A percentile compares a stretch with the other conserved stretches of the same genome.
phyloP scores from a whole-genome alignment of 768 basidiomycete species.

The Gloeophyllum trabeum region DNA sequence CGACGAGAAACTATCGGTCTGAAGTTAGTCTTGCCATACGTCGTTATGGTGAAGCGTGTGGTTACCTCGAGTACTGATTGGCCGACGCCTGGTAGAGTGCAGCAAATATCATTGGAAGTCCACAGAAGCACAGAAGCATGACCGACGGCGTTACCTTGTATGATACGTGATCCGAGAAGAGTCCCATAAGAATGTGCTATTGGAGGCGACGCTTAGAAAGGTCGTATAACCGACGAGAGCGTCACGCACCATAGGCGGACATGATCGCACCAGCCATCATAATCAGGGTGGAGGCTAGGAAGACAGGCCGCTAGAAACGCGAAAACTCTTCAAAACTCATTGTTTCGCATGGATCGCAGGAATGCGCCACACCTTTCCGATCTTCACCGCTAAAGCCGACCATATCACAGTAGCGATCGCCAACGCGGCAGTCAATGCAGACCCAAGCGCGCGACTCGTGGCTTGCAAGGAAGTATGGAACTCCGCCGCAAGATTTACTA shows the following conservation, averaged over 20 bases:
- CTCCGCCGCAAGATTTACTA: slow-evolving; percentile 5
- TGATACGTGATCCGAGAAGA: not conserved
- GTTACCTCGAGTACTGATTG: not conserved
- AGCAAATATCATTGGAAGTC: not conserved
- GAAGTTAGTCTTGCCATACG: not conserved
- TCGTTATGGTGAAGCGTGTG: not conserved
- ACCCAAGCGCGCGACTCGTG: slow-evolving; percentile 8
- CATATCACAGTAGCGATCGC: slow-evolving; percentile 6
- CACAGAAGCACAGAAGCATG: not conserved
- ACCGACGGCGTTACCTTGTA: slow-evolving; percentile 1
- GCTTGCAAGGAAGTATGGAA: slow-evolving; percentile 5
- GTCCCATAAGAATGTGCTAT: not conserved
- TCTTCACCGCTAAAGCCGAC: not conserved
- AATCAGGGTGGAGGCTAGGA: slow-evolving; percentile 2
- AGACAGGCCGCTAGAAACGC: not conserved
- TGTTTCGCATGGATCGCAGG: no score
- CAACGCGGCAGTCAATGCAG: slow-evolving; percentile 6
- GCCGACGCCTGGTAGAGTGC: not conserved
- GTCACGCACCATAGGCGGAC: slow-evolving; percentile 2
- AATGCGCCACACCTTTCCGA: slow-evolving; percentile 2
- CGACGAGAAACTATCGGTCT: not conserved
- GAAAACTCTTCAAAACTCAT: no score
- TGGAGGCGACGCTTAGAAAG: no score
- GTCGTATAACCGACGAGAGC: no score
- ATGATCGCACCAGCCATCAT: slow-evolving; percentile 7